These are phyloP conservation scores for Dianthus caryophyllus DNA, from an alignment of 148 eudicot species.

Conservation along the genomic window DNA sequence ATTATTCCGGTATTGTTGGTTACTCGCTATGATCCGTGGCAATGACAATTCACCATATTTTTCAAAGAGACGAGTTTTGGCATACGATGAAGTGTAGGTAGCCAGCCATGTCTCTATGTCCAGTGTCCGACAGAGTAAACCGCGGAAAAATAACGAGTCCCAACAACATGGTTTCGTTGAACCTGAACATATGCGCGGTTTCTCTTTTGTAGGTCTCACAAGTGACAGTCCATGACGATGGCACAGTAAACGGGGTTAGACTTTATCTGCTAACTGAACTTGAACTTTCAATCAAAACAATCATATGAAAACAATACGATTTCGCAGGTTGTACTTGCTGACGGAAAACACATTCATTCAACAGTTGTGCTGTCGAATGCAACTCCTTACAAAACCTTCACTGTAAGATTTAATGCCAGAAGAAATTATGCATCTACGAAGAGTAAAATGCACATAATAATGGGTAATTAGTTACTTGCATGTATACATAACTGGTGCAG, in stretches of 20 bases:
- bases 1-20: not conserved
- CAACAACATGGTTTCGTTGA: not conserved
- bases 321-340: slow-evolving; percentile 68
- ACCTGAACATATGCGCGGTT: not conserved
- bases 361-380: slow-evolving; percentile 84
- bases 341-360: slow-evolving; percentile 64
- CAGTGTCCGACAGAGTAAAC: not conserved
- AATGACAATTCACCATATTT: not conserved
- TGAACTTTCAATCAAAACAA: slow-evolving; percentile 35
- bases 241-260: slow-evolving; percentile 58
- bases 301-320: slow-evolving; percentile 24
- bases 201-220: slow-evolving; percentile 46
- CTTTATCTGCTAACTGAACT: slow-evolving; percentile 19
- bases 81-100: not conserved
- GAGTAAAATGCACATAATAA: too few relatives aligned
- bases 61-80: not conserved
- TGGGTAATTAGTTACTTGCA: not conserved
- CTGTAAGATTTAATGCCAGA: slow-evolving; percentile 33
- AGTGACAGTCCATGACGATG: slow-evolving; percentile 49
- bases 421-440: too few relatives aligned
- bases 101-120: not conserved
- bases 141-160: not conserved
- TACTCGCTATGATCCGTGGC: too few relatives aligned
- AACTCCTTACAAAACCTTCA: slow-evolving; percentile 77
- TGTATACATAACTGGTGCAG: slow-evolving; percentile 35